These are phyloP conservation scores for Sugiyamaella lignohabitans DNA, from an alignment of 805 yeast genomes.

Conservation along the genomic window DNA sequence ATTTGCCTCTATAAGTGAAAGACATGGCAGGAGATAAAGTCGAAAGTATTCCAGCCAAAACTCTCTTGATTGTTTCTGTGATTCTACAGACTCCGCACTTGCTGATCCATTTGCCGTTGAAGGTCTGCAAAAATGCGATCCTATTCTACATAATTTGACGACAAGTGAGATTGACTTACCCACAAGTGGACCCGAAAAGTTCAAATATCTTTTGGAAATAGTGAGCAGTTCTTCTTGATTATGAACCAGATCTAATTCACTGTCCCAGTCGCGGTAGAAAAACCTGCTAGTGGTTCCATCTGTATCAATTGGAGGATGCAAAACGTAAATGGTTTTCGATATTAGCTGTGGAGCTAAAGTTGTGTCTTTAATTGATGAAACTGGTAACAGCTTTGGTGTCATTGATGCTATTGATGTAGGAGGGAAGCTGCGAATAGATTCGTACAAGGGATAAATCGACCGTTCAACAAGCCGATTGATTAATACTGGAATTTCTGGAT, in stretches of 20 bases:
- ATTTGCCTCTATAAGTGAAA: conserved; percentile 48
- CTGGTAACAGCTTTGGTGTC: conserved; percentile 5
- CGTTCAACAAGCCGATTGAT: conserved; percentile 45
- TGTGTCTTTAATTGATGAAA: conserved; percentile 10
- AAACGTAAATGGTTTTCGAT: conserved; percentile 1
- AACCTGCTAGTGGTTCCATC: conserved; percentile 20
- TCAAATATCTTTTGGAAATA: conserved; percentile 45
- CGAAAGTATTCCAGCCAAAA: conserved; percentile 60
- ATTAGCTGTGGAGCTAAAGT: conserved; percentile 5
- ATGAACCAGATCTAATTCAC: conserved; percentile 34
- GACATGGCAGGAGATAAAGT: conserved; percentile 58
- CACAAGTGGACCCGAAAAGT: conserved; percentile 50
- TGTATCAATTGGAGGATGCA: neutral
- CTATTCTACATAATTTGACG: conserved; percentile 58
- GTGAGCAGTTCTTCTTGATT: conserved; percentile 41
- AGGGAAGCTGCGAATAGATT: conserved; percentile 9
- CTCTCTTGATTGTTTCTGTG: neutral
- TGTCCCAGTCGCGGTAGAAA: conserved; percentile 48
- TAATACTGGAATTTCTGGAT: conserved; percentile 42
- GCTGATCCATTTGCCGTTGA: conserved; percentile 10
- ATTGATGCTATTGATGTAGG: neutral
- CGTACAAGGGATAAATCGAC: conserved; percentile 45
- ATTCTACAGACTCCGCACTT: conserved; percentile 14
- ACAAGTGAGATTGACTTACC: conserved; percentile 45
- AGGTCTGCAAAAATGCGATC: conserved; percentile 32